phyloP scores from a whole-genome alignment of 139 green algal species.

The Chlorella sorokiniana region DNA sequence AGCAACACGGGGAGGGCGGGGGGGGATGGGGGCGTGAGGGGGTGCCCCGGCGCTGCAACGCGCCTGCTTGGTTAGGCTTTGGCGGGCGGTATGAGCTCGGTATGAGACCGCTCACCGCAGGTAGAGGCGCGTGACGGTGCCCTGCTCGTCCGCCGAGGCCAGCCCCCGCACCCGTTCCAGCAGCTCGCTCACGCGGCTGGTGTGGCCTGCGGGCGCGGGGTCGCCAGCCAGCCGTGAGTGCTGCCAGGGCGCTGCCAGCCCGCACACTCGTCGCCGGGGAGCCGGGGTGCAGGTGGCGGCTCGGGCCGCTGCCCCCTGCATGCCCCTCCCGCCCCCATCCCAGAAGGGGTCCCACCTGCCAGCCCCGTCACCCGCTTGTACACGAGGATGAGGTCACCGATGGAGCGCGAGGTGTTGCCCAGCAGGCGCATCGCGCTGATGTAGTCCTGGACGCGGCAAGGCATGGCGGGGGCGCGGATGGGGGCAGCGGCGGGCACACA shows the following conservation, averaged over 20 bases:
- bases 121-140: conserved; percentile 6
- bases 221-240: no score
- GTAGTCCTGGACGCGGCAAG: conserved; percentile 70
- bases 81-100: no score
- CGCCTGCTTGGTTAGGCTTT: no score
- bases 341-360: no score
- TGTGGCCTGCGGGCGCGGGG: no score
- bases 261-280: no score
- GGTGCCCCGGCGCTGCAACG: not conserved
- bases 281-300: no score
- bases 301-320: no score
- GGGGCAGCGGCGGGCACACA: not conserved
- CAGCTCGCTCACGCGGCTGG: conserved; percentile 88
- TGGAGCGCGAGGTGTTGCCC: conserved; percentile 81
- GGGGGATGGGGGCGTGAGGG: not conserved
- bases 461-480: conserved; percentile 10
- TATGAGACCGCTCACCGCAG: conserved; percentile 30
- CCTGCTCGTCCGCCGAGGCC: conserved; percentile 5
- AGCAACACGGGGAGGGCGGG: not conserved
- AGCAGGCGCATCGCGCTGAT: conserved; percentile 88
- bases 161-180: conserved; percentile 74
- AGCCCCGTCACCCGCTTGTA: conserved; percentile 95
- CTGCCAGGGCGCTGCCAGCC: no score
- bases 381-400: conserved; percentile 95
- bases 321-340: no score